phyloP scores from a whole-genome alignment of 257 asterid species.

The Fraxinus excelsior region DNA sequence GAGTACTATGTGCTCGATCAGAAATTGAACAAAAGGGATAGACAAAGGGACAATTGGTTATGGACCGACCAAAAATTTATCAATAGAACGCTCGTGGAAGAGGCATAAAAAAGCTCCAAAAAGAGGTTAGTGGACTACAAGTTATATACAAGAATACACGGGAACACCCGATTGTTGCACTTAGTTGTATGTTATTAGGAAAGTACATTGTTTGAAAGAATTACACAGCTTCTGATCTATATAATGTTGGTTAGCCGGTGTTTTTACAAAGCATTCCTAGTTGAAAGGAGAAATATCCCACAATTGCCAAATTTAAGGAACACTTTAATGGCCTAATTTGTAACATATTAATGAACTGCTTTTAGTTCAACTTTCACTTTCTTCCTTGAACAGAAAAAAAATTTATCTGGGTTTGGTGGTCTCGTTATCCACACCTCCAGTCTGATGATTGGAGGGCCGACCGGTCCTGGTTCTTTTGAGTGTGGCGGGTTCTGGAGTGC shows the following conservation, averaged over 20 bases:
- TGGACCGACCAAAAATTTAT: neutral
- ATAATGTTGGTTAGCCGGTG: neutral
- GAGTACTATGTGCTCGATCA: neutral
- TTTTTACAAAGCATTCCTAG: neutral
- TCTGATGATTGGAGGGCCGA: neutral
- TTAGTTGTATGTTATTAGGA: slow-evolving; percentile 7
- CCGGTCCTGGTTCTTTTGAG: neutral
- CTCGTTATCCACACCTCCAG: neutral
- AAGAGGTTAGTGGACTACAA: slow-evolving; percentile 11
- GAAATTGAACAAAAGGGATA: neutral
- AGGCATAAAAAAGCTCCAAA: neutral
- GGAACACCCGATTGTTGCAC: neutral
- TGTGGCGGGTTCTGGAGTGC: neutral
- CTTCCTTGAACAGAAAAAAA: neutral
- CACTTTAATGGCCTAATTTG: neutral
- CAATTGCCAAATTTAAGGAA: neutral
- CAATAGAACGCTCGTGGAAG: neutral
- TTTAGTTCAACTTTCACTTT: neutral
- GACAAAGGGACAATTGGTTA: neutral
- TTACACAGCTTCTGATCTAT: neutral
- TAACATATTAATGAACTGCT: neutral
- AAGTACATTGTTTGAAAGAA: neutral
- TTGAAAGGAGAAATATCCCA: neutral
- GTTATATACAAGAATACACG: slow-evolving; percentile 25
- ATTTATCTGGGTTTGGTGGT: neutral